phyloP scores from a whole-genome alignment of 805 yeast species.

The Ogataea ganodermae region DNA sequence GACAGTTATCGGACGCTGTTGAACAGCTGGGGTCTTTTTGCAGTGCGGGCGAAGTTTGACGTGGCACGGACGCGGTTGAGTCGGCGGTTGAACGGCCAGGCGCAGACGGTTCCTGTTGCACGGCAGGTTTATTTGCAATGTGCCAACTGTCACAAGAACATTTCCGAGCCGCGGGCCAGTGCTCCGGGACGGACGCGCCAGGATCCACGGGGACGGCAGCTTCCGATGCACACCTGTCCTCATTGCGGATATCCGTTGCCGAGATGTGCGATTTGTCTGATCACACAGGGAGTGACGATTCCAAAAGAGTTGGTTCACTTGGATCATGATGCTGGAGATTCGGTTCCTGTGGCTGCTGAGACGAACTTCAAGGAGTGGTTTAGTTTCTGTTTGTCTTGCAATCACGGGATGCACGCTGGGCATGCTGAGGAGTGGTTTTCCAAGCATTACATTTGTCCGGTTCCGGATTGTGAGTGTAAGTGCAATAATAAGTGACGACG shows the following conservation, averaged over 20 bases:
- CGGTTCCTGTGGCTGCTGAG: constrained; percentile 32
- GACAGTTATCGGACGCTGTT: constrained; percentile 65
- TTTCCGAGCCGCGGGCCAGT: constrained; percentile 35
- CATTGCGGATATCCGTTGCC: constrained; percentile 89
- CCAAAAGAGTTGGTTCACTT: constrained; percentile 42
- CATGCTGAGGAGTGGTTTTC: constrained; percentile 97
- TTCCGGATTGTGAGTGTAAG: constrained; percentile 85
- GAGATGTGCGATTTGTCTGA: constrained; percentile 83
- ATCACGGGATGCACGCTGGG: constrained; percentile 92
- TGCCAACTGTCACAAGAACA: constrained; percentile 74
- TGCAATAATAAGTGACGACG: constrained; percentile 65
- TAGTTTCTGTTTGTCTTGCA: constrained; percentile 86
- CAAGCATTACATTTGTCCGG: constrained; percentile 86
- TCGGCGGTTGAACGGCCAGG: constrained; percentile 47
- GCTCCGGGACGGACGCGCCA: background rate
- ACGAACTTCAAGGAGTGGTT: constrained; percentile 76
- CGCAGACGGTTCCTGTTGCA: constrained; percentile 54
- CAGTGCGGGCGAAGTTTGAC: constrained; percentile 82
- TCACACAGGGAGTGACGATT: constrained; percentile 71
- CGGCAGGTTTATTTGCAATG: constrained; percentile 84
- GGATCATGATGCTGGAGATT: constrained; percentile 21
- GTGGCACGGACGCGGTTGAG: constrained; percentile 72
- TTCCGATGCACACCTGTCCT: constrained; percentile 52
- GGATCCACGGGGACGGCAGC: constrained; percentile 3
- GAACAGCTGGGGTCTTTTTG: constrained; percentile 79